Evolutionary conservation across 1,139 yeast species (phyloP).

Genomic region (Protomyces lactucae-debilis): DNA sequence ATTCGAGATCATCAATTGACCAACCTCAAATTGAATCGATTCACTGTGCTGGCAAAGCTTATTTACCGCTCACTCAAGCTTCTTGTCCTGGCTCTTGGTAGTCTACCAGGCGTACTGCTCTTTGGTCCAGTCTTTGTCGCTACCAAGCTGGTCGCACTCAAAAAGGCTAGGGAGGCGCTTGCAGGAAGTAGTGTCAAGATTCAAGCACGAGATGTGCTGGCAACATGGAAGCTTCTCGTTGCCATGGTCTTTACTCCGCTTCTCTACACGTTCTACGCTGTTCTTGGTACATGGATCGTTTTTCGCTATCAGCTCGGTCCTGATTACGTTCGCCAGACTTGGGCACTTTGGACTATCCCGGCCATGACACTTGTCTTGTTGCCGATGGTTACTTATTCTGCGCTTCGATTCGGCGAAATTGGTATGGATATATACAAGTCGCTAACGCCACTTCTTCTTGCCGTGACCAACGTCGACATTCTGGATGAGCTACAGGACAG

Average conservation of each 20-base stretch:
- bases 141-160: constrained; percentile 64
- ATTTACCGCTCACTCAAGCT: constrained; percentile 54
- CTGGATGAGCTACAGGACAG: constrained; percentile 54
- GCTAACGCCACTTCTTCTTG: constrained; percentile 70
- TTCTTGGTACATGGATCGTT: constrained; percentile 51
- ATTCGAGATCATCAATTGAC: constrained; percentile 90
- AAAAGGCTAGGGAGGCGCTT: constrained; percentile 71
- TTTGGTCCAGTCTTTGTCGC: constrained; percentile 82
- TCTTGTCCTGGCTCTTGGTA: constrained; percentile 51
- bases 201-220: constrained; percentile 85
- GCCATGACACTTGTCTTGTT: constrained; percentile 51
- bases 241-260: constrained; percentile 86
- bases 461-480: constrained; percentile 41
- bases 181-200: constrained; percentile 88
- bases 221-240: constrained; percentile 92
- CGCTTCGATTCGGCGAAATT: constrained; percentile 82
- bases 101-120: constrained; percentile 78
- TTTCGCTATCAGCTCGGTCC: constrained; percentile 32
- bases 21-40: constrained; percentile 43
- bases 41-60: constrained; percentile 44
- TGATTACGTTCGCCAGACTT: constrained; percentile 16
- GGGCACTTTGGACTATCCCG: constrained; percentile 43
- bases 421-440: constrained; percentile 84
- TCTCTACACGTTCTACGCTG: constrained; percentile 72
- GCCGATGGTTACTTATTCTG: constrained; percentile 75